Evolutionary conservation across 2,329 filamentous ascomycete genomes (phyloP), one percentile per base, ranked within the genome.

Genomic region (Ophiocordyceps australis): DNA sequence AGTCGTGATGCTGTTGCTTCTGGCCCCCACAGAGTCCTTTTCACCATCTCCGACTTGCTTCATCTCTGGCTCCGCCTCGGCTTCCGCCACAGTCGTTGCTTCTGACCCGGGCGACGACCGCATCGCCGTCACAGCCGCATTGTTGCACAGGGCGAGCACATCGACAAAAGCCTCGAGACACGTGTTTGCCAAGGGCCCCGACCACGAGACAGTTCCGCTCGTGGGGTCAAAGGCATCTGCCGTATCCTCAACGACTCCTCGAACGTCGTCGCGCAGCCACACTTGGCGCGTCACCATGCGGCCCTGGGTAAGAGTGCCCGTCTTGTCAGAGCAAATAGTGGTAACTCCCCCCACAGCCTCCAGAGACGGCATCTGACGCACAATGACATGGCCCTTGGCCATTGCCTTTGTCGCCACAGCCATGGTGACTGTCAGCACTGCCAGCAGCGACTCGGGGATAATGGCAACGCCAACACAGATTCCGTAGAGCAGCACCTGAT

Each of bases 351-450:
- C 73, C 21, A 77, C 62, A 11, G 72, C 71, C 38, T 77, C 73
- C 6, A 77, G 58, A 3, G 68, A 67, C 5, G 66, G 59, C 39
- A 76, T 60, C 36, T 72, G 71, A 31, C 71, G 63, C 20, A 76
- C 66, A 35, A 76, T 69, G 23, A 76, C 70, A 34, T 76, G 60
- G 7, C 66, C 58, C 38, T 63, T 62, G 23, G 65, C 63, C 70
- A 75, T 74, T 12, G 64, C 60, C 35, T 69, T 72, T 13, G 66
- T 69, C 4, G 68, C 71, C 27, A 72, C 65, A 19, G 71, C 68
- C 55, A 79, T 75, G 11, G 74, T 76, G 34, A 80, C 71, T 17
- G 74, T 78, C 37, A 79, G 49, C 22, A 79, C 73, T 15, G 72
- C 74, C 24, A 77, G 69, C 15, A 79, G 58, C 7, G 69, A 71